phyloP scores from a whole-genome alignment of 2,329 filamentous ascomycete genomes.

The Sporothrix dimorphospora region DNA sequence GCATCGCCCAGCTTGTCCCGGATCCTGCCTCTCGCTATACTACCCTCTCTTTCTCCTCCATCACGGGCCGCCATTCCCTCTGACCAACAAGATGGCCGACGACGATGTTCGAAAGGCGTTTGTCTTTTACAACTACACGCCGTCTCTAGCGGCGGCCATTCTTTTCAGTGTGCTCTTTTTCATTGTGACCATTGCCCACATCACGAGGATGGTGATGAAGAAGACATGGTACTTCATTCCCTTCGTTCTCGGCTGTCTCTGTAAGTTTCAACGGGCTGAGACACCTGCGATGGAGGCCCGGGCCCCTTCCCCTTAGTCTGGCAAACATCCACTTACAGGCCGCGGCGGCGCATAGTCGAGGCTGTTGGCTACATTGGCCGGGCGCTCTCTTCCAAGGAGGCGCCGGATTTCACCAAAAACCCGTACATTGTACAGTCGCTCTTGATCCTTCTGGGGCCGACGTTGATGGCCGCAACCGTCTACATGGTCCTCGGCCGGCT shows the following conservation, averaged over 20 bases:
- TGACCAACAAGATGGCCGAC: background rate
- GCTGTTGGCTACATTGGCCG: slow-evolving; percentile 29
- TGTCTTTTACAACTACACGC: slow-evolving; percentile 28
- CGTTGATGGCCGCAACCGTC: slow-evolving; percentile 53
- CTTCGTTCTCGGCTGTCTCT: slow-evolving; percentile 32
- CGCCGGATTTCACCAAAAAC: slow-evolving; percentile 38
- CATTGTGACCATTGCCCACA: slow-evolving; percentile 6
- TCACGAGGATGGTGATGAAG: slow-evolving; percentile 22
- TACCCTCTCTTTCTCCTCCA: background rate
- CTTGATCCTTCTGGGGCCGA: slow-evolving; percentile 52
- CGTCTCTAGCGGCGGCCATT: slow-evolving; percentile 26
- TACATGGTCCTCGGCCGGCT: slow-evolving; percentile 56
- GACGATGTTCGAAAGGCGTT: background rate
- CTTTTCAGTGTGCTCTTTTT: slow-evolving; percentile 28
- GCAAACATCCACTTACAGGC: background rate
- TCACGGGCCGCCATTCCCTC: background rate
- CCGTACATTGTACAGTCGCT: slow-evolving; percentile 50
- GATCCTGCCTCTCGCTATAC: background rate
- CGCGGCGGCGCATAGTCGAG: slow-evolving; percentile 22
- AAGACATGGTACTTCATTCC: slow-evolving; percentile 32
- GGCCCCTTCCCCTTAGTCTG: no score
- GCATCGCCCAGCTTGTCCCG: background rate
- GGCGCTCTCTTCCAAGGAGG: slow-evolving; percentile 33
- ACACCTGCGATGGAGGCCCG: no score
- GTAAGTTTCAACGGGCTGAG: slow-evolving; percentile 21